Base-by-base conservation (phyloP, 2,329 filamentous ascomycete genomes). In the Trichoderma sp. region DNA sequence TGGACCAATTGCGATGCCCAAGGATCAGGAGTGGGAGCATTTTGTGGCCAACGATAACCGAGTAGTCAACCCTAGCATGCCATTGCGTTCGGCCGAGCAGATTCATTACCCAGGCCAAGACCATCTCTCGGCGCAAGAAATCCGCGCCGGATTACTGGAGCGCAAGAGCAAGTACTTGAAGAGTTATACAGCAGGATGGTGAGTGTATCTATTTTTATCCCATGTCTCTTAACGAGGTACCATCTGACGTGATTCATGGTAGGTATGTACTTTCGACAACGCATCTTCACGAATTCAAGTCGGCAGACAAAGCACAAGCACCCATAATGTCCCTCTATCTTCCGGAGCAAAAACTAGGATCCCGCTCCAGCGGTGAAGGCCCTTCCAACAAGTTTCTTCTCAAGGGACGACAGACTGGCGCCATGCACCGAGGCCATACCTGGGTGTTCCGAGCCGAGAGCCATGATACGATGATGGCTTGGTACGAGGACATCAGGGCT, bases 101-200 rank as follows among this genome's bases (percentile, higher is more conserved):
- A 97, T 99, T 75, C 89, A 93, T 73, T 99, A 98, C 80, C 95
- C 95, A 21, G 96, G 96, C 56, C 94, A 93, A 79, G 89, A 97
- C 77, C 93, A 97, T 80, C 90, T 93, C 73, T 90, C 93, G 68
- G 81, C 93, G 86, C 80, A 93, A 73, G 95, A 98, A 81, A 93
- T 99, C 68, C 88, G 95, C 73, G 93, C 94, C 24, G 96, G 96
- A 3, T 90, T 98, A 82, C 85, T 99, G 43, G 96, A 99, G 84
- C 92, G 96, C 76, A 98, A 98, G 90, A 97, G 94, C 88, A 99
- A 98, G 80, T 99, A 98, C 79, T 85, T 99, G 73, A 98, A 98
- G 85, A 98, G 95, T 81, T 98, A 98, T 81, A 96, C 95, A 8
- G 93, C 94, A 30, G 95, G 95, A 79, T 98, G 95, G 95, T 95